Conservation (phyloP, 2,329 filamentous ascomycete species). For the Aspergillus felis region DNA sequence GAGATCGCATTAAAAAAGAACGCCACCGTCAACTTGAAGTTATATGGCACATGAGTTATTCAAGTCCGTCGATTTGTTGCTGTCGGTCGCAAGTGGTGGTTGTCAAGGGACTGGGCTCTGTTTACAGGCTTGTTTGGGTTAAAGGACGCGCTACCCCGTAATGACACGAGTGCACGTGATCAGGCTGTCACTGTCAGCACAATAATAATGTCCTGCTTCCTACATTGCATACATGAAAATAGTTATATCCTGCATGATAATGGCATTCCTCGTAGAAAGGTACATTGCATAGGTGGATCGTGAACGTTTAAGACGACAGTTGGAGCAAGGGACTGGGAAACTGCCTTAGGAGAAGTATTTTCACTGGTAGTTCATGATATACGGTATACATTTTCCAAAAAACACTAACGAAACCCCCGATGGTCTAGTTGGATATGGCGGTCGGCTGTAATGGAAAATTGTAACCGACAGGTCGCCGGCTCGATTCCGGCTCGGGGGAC, state of each 20-base stretch:
- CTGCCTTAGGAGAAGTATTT: too few relatives aligned
- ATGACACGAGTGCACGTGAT: slow-evolving; percentile 16
- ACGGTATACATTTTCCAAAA: rapidly evolving
- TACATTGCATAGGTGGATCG: background rate
- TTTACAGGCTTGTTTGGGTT: slow-evolving; percentile 24
- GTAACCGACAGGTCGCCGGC: background rate
- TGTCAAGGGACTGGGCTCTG: slow-evolving; percentile 5
- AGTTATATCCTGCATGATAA: background rate
- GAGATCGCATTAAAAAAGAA: background rate
- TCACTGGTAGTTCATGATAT: too few relatives aligned
- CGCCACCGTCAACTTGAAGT: background rate
- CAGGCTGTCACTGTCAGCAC: background rate
- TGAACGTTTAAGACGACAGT: background rate
- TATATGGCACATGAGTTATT: background rate
- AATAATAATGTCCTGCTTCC: background rate
- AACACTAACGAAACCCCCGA: background rate
- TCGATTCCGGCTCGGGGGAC: background rate
- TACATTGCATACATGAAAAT: background rate
- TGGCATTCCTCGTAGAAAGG: background rate
- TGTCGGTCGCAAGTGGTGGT: background rate
- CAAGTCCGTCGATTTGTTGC: background rate
- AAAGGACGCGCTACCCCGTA: slow-evolving; percentile 14
- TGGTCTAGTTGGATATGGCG: background rate
- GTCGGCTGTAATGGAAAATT: background rate
- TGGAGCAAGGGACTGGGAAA: background rate